A percentile compares a stretch with the other conserved stretches of the same genome.
Evolutionary conservation across 306 rosid genomes (phyloP).

Genomic region (Rubus idaeus): DNA sequence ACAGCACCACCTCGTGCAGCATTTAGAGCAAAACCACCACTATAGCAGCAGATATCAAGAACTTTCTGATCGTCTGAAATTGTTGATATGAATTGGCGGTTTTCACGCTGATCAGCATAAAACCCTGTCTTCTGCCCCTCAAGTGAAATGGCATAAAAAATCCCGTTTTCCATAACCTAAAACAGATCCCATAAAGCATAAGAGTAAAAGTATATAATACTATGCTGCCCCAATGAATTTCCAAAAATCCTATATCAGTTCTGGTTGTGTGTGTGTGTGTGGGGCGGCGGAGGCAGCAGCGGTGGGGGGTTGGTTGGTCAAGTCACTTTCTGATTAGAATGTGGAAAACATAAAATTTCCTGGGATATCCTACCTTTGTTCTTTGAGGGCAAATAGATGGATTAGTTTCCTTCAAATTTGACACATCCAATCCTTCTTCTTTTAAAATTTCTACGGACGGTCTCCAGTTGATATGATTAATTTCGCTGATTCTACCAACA

Average conservation of each 20-base stretch:
- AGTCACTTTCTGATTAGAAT: conserved; percentile 6
- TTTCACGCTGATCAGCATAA: conserved; percentile 94
- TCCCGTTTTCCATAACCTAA: conserved; percentile 76
- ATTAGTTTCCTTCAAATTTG: conserved; percentile 45
- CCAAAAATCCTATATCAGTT: conserved; percentile 2
- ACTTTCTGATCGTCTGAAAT: conserved; percentile 69
- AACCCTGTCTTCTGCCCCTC: conserved; percentile 97
- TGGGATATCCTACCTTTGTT: conserved; percentile 53
- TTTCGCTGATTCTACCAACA: conserved; percentile 42
- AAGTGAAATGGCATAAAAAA: conserved; percentile 69
- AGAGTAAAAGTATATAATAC: background rate
- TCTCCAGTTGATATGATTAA: conserved; percentile 80
- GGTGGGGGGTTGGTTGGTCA: background rate
- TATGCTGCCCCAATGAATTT: background rate
- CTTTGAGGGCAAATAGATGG: conserved; percentile 62
- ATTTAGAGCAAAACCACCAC: conserved; percentile 90
- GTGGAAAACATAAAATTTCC: conserved; percentile 17
- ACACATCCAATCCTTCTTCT: conserved; percentile 78
- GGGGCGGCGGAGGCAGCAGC: background rate
- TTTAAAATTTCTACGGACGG: conserved; percentile 80
- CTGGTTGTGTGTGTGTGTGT: background rate
- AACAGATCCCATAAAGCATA: conserved; percentile 15
- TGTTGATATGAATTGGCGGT: conserved; percentile 73
- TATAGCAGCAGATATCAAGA: conserved; percentile 93
- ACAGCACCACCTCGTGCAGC: conserved; percentile 75